Conservation (phyloP, 495 filamentous ascomycete genomes). For the Mycothermus thermophilus region DNA sequence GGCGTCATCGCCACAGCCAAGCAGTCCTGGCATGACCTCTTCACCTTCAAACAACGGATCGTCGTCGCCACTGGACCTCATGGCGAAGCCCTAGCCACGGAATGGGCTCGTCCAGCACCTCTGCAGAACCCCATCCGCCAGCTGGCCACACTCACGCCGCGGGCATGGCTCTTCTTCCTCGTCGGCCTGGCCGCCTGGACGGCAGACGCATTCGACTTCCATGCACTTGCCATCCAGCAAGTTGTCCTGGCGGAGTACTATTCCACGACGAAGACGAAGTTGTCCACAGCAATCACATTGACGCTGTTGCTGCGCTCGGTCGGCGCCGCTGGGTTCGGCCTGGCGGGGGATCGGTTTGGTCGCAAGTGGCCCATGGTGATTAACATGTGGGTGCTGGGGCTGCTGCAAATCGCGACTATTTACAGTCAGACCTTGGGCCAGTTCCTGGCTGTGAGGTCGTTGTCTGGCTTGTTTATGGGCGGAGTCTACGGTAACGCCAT, state of each 20-base stretch:
- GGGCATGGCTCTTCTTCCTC: slow-evolving; percentile 50
- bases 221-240: slow-evolving; percentile 59
- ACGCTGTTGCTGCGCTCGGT: slow-evolving; percentile 57
- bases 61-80: slow-evolving; percentile 45
- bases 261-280: slow-evolving; percentile 46
- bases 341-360: slow-evolving; percentile 61
- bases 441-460: slow-evolving; percentile 53
- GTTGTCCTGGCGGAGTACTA: slow-evolving; percentile 57
- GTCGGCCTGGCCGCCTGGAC: slow-evolving; percentile 53
- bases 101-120: slow-evolving; percentile 47
- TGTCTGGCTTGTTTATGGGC: slow-evolving; percentile 76
- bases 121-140: slow-evolving; percentile 49
- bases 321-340: slow-evolving; percentile 56
- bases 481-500: slow-evolving; percentile 73
- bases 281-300: slow-evolving; percentile 60
- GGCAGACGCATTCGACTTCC: slow-evolving; percentile 65
- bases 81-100: slow-evolving; percentile 37
- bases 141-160: slow-evolving; percentile 38
- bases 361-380: slow-evolving; percentile 69
- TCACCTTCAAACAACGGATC: slow-evolving; percentile 54
- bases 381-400: slow-evolving; percentile 50
- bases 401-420: slow-evolving; percentile 60
- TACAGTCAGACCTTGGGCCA: slow-evolving; percentile 51
- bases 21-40: slow-evolving; percentile 49
- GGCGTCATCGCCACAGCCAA: slow-evolving; percentile 44